Evolutionary conservation across 306 rosid genomes (phyloP), one percentile per base, ranked within the genome.

Genomic region (Cucumis melo): DNA sequence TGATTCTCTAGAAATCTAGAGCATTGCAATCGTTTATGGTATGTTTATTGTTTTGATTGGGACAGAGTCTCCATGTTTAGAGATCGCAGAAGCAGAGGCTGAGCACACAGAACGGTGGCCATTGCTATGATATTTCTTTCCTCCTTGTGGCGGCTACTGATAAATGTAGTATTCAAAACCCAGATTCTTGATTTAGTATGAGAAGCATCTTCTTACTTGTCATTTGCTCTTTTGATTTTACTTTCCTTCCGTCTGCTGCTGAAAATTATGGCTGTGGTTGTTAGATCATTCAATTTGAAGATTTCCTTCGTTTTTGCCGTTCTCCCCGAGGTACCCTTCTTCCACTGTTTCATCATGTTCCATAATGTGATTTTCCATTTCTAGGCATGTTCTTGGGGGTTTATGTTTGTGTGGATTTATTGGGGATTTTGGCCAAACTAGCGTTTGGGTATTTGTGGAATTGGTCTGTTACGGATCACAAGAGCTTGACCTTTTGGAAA

Each of bases 281-380:
- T 68, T 42, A 42, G 74, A 68, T 48, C 42, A 72, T 72, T 72
- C 76, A 72, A 50, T 72, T 27, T 72, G 60, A 72, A 50, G 76
- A 48, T 27, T 42, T 44, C 42, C 44, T 72, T 72, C 24, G 36
- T 44, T 23, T 71, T 23, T 3, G 4, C 34, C 20, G 14, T n/a
- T 70, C 56, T 68, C 7, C 36, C 6, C 57, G 20, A 46, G 75
- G 74, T 68, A 68, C 7, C 36, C 36, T 71, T 24, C 8, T 46
- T 42, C 13, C 39, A 48, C 6, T 46, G 14, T 71, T 48, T 70
- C 21, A 20, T 32, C 36, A 32, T 32, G 3, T 29, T 21, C 53
- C 51, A 6, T 13, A 46, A 70, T 44, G 57, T 46, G 75, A 14
- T 46, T 48, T 46, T 23, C 42, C 24, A 71, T 24, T 71, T 71